Evolutionary conservation across 768 basidiomycete genomes (phyloP).

Genomic region (Tylopilus intermedius): DNA sequence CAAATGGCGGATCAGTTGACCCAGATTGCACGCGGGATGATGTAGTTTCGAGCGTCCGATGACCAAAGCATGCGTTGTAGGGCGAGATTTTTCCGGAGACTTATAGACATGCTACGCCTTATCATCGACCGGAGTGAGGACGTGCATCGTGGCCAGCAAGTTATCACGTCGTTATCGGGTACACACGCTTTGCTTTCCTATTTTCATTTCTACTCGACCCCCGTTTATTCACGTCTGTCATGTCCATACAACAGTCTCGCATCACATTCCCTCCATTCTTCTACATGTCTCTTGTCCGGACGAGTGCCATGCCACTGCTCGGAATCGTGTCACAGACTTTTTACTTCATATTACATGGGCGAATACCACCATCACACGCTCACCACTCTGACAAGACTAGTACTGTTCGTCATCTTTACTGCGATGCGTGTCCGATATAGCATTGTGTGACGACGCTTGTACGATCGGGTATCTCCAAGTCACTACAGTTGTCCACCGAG

Average conservation of each 20-base stretch:
- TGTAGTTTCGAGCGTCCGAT: slow-evolving; percentile 15
- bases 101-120: slow-evolving; percentile 10
- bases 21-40: slow-evolving; percentile 41
- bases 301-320: not conserved
- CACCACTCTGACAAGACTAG: slow-evolving; percentile 4
- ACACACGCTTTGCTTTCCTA: not conserved
- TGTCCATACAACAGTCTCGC: not conserved
- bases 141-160: slow-evolving; percentile 2
- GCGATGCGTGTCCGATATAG: no score
- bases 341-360: not conserved
- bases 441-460: no score
- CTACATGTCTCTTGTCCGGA: not conserved
- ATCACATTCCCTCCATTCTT: no score
- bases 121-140: slow-evolving; percentile 1
- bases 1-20: slow-evolving; percentile 70
- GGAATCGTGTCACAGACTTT: slow-evolving; percentile 1
- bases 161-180: slow-evolving; percentile 10
- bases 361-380: slow-evolving; percentile 19
- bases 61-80: slow-evolving; percentile 9
- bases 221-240: not conserved
- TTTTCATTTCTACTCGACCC: no score
- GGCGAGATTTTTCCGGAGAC: slow-evolving; percentile 10
- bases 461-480: no score
- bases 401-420: no score
- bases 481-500: no score